Base-by-base conservation (phyloP, 495 filamentous ascomycete genomes). In the Clohesyomyces aquaticus region DNA sequence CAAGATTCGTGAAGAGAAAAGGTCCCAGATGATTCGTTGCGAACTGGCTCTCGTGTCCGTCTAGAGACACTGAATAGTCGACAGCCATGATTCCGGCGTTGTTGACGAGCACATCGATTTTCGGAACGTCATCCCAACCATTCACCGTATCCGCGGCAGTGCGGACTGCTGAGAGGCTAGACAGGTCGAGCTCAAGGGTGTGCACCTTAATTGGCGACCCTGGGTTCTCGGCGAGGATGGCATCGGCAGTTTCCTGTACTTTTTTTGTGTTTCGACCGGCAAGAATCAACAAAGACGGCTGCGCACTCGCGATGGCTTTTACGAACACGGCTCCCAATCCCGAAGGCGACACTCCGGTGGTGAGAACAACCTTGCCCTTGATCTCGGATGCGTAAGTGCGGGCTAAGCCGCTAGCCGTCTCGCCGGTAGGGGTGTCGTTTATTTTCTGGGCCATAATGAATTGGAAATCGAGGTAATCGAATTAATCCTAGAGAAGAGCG, bases 51-150 rank as follows among this genome's bases (percentile, higher is more conserved):
- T 41, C 35, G 35, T 9, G 9, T 9, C 35, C 35, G n/a, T 41
- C 35, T 9, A 9, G 9, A 9, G 35, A 41, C 35, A 41, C 9
- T n/a, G 35, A 9, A n/a, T 9, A 41, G 9, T 9, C n/a, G 9
- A n/a, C 9, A 9, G 35, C 35, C 35, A 41, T 41, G n/a, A 41
- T n/a, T 9, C 35, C 35, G 9, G 35, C 35, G 35, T 41, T 41
- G n/a, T 41, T 41, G 35, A 41, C 35, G n/a, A 41, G 35, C 35
- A 41, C 35, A n/a, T 41, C 35, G n/a, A 41, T 41, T n/a, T 41
- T 41, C 9, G 35, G 9, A 41, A n/a, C n/a, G n/a, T n/a, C n/a
- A n/a, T n/a, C n/a, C 9, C 9, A n/a, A 9, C n/a, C n/a, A 9
- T 41, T 41, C 9, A 41, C 35, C 9, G 35, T n/a, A 9, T 9